phyloP scores from a whole-genome alignment of 2,329 filamentous ascomycete species.

The Ciborinia camelliae region DNA sequence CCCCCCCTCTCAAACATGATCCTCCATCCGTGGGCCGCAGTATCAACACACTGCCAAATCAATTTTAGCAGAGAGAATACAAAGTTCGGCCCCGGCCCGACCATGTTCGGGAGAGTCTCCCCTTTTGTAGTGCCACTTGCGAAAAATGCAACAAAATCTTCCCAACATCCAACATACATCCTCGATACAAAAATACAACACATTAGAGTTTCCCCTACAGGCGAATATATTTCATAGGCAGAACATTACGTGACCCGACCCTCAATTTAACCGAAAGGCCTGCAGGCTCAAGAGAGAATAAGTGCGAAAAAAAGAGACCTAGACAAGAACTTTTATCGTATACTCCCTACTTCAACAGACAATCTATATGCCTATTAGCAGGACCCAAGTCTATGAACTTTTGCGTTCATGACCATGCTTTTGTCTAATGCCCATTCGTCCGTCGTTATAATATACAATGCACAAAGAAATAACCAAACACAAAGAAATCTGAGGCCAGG shows the following conservation, averaged over 20 bases:
- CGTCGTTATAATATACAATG: background rate
- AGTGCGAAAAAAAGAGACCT: background rate
- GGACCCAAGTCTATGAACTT: background rate
- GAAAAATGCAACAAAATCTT: background rate
- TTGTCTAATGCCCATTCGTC: slow-evolving; percentile 6
- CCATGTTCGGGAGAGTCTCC: background rate
- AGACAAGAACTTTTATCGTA: background rate
- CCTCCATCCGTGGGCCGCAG: background rate
- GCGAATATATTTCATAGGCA: background rate
- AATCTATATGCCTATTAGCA: background rate
- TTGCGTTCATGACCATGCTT: slow-evolving; percentile 11
- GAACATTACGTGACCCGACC: background rate
- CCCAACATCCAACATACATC: background rate
- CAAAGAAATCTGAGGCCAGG: slow-evolving; percentile 17
- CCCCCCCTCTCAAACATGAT: too few species aligned
- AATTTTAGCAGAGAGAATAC: background rate
- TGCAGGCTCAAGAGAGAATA: background rate
- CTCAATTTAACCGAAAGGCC: background rate
- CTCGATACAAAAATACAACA: background rate
- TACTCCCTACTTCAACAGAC: slow-evolving; percentile 1
- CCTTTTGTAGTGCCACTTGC: background rate
- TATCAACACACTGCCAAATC: background rate
- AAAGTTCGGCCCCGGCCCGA: background rate
- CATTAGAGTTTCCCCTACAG: background rate
- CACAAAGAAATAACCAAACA: slow-evolving; percentile 2